Evolutionary conservation across 1,139 yeast genomes (phyloP).

Genomic region (Suhomyces panamericanus): DNA sequence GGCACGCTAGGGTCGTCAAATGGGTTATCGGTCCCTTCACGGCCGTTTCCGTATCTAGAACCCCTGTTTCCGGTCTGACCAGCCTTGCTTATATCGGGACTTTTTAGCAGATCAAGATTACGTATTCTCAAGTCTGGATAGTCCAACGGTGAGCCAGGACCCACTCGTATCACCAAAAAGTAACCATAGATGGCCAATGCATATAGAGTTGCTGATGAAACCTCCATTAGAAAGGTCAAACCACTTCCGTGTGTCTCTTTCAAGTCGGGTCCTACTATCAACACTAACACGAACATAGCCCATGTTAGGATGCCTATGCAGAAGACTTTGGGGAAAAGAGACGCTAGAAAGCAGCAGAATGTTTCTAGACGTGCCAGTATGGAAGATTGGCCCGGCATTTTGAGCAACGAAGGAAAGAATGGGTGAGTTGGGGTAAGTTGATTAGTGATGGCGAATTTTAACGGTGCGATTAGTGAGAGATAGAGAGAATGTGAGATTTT

Average conservation of each 20-base stretch:
- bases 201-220: constrained; percentile 24
- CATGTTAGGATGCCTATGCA: constrained; percentile 55
- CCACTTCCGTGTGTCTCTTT: constrained; percentile 6
- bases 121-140: constrained; percentile 36
- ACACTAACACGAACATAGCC: constrained; percentile 32
- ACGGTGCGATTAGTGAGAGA: background rate
- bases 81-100: background rate
- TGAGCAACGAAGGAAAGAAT: background rate
- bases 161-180: constrained; percentile 51
- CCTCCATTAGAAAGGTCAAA: constrained; percentile 16
- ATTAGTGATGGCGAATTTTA: background rate
- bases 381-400: background rate
- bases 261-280: constrained; percentile 17
- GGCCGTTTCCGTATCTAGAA: background rate
- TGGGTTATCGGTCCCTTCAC: background rate
- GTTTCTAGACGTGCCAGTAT: constrained; percentile 15
- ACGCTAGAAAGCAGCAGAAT: constrained; percentile 50
- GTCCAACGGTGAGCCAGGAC: constrained; percentile 67
- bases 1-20: constrained; percentile 7
- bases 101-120: constrained; percentile 13
- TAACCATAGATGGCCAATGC: constrained; percentile 45
- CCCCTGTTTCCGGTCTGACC: background rate
- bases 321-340: constrained; percentile 59
- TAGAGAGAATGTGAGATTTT: background rate
- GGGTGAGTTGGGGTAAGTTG: no score